phyloP scores from a whole-genome alignment of 352 stramenopile species.

The Globisporangium recalcitrans region DNA sequence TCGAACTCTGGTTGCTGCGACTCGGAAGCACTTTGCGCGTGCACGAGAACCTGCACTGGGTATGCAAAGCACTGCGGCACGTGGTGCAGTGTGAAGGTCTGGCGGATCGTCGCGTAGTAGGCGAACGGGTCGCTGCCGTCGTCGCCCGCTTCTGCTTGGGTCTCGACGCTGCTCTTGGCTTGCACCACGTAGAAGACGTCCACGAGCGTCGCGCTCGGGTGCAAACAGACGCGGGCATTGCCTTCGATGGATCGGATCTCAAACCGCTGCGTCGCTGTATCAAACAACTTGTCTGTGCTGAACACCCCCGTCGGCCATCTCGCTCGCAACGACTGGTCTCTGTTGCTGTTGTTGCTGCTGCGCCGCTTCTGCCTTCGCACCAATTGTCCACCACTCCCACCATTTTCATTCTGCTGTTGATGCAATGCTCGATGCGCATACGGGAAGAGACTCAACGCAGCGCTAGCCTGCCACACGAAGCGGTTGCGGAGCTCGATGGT shows the following conservation, averaged over 20 bases:
- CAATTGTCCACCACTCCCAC: background rate
- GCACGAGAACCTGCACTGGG: conserved; percentile 32
- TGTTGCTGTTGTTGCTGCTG: background rate
- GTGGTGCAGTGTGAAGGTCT: conserved; percentile 32
- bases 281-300: conserved; percentile 24
- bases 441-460: conserved; percentile 16
- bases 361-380: background rate
- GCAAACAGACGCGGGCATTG: conserved; percentile 35
- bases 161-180: conserved; percentile 20
- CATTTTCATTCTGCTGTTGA: background rate
- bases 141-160: conserved; percentile 11
- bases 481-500: conserved; percentile 53
- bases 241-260: conserved; percentile 70
- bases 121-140: conserved; percentile 16
- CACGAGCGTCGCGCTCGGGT: conserved; percentile 31
- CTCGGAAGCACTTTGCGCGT: conserved; percentile 24
- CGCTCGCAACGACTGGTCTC: conserved; percentile 19
- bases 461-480: conserved; percentile 22
- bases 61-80: conserved; percentile 33
- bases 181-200: conserved; percentile 33
- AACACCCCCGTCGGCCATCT: conserved; percentile 28
- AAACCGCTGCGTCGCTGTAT: conserved; percentile 30
- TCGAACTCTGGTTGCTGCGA: conserved; percentile 26
- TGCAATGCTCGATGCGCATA: conserved; percentile 39
- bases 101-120: conserved; percentile 38